Conservation (phyloP, 148 eudicot species). For the Vaccinium myrtillus region DNA sequence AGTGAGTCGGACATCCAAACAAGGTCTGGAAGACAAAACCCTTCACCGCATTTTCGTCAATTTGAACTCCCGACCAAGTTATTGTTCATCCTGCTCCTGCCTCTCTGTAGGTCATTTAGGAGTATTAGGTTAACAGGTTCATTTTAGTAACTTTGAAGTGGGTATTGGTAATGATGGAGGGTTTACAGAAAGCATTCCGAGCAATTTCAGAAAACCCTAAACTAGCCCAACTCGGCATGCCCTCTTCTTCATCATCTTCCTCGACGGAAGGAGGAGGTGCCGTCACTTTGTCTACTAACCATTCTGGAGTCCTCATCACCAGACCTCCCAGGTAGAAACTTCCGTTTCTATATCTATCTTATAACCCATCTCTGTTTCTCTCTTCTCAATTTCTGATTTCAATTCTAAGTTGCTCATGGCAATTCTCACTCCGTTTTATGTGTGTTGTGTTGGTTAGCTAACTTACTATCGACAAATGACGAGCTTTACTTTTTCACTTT, state of each 20-base stretch:
- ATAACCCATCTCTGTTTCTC: neutral
- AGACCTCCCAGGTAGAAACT: conserved; percentile 43
- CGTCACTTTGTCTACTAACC: neutral
- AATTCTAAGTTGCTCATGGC: neutral
- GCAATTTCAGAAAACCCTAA: conserved; percentile 29
- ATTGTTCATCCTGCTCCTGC: neutral
- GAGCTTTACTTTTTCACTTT: neutral
- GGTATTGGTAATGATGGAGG: conserved; percentile 36
- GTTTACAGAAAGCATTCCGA: conserved; percentile 35
- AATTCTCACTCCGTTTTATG: neutral
- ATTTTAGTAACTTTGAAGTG: neutral
- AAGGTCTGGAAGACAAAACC: neutral
- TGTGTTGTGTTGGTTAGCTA: neutral
- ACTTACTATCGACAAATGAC: neutral
- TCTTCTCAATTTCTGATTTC: neutral
- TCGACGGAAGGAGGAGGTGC: neutral
- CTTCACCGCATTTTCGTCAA: neutral
- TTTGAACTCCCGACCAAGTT: neutral
- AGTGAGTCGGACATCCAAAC: neutral
- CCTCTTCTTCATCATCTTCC: conserved; percentile 22
- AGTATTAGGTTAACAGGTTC: neutral
- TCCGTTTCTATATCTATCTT: neutral
- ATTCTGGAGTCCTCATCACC: conserved; percentile 27
- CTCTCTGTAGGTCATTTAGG: neutral
- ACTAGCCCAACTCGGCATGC: conserved; percentile 10